Percentiles rank a stretch among this genome's conserved stretches.
Evolutionary conservation across 345 rosid species (phyloP).

Genomic region (Moricandia moricandioides): DNA sequence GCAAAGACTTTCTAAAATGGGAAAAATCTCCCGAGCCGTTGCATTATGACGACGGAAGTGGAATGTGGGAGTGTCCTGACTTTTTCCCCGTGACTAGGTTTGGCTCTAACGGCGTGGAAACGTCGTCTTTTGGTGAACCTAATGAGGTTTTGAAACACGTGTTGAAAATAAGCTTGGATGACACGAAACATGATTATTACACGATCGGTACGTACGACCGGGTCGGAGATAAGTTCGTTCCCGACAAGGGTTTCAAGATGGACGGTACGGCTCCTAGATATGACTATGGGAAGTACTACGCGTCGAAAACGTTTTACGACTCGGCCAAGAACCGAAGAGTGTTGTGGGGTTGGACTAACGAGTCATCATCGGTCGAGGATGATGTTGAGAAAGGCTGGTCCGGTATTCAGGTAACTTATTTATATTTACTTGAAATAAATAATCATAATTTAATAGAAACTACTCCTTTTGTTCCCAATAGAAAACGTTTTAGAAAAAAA

Average conservation of each 20-base stretch:
- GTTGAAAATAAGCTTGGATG: constrained; percentile 54
- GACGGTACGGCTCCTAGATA: constrained; percentile 45
- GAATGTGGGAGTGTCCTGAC: constrained; percentile 93
- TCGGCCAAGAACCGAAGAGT: constrained; percentile 47
- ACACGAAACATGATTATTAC: constrained; percentile 50
- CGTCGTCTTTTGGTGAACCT: constrained; percentile 29
- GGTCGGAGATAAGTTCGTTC: constrained; percentile 42
- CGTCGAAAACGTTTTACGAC: constrained; percentile 72
- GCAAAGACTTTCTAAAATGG: constrained; percentile 64
- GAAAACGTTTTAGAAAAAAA: too few species aligned
- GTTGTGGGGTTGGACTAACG: constrained; percentile 72
- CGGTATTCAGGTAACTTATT: constrained; percentile 57
- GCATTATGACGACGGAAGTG: constrained; percentile 53
- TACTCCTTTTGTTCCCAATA: background rate
- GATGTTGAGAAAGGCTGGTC: constrained; percentile 66
- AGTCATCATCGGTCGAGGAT: constrained; percentile 42
- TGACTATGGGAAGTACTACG: constrained; percentile 77
- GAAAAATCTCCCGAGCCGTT: constrained; percentile 43
- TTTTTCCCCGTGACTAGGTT: constrained; percentile 51
- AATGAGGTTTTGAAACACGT: constrained; percentile 54
- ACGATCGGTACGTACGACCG: constrained; percentile 45
- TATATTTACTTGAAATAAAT: background rate
- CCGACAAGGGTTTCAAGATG: constrained; percentile 45
- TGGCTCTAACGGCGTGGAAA: constrained; percentile 34
- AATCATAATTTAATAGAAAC: background rate